Base-by-base conservation (phyloP, 2,329 filamentous ascomycete genomes). In the Zymoseptoria tritici region DNA sequence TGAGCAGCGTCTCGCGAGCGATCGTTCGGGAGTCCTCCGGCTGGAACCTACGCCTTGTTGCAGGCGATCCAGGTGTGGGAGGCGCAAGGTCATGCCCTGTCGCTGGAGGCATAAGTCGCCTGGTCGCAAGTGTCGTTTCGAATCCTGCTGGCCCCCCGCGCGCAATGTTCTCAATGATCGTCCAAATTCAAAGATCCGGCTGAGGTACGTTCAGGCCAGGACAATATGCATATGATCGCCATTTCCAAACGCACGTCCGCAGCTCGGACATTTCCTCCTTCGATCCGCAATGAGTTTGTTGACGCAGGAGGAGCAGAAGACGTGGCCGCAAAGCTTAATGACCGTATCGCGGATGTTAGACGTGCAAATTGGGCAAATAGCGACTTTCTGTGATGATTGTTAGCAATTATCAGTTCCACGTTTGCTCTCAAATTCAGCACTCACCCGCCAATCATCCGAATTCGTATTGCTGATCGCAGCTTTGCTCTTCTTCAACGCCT, bases 251-350 rank as follows among this genome's bases (percentile, higher is more conserved):
- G 90, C 86, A 75, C 89, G 89, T 69, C 89, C 91, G 80, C 95
- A 99, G 68, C 90, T 93, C 2, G 94, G 94, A 71, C 94, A 99
- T 75, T 97, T 97, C 66, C 94, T 85, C 77, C 93, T 92, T 42
- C 94, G 89, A 70, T 94, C 96, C 52, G 85, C 85, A 62, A 97
- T 86, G 59, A 94, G 87, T 70, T 95, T 89, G 65, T 96, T 90
- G 22, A 97, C 89, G 72, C 94, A 99, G 54, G 86, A 83, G 71
- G 87, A 87, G 81, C 94, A 99, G 75, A 97, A 96, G 54, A 96
- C 84, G 74, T 99, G 94, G 1, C 94, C 94, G 74, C 94, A 99
- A 0, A 90, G 91, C 77, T 94, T 95, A 73, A 99, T 83, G 9
- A 88, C 88, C 0, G 92, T 96, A 71, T 97, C 91, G 76, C 97